Evolutionary conservation across 805 yeast species (phyloP).

Genomic region (Ogataea naganishii): DNA sequence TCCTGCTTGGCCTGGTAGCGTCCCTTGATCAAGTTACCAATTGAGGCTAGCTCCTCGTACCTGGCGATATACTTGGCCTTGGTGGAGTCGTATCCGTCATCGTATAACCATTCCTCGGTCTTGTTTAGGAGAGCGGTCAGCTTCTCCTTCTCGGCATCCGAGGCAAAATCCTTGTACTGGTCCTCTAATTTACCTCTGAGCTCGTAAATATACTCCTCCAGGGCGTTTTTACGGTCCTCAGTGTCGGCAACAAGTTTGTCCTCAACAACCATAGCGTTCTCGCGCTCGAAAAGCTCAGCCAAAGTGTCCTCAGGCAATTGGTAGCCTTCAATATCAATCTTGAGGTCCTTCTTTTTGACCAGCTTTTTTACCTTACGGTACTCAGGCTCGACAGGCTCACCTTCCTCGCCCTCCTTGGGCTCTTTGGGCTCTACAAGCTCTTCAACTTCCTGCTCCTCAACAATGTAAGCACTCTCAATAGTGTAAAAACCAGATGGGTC

Average conservation of each 20-base stretch:
- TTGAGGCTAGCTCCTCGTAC: constrained; percentile 91
- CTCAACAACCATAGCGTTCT: constrained; percentile 73
- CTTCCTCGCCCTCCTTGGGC: constrained; percentile 34
- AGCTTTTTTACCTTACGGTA: constrained; percentile 86
- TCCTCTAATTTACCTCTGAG: constrained; percentile 96
- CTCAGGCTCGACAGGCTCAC: constrained; percentile 58
- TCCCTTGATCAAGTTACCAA: constrained; percentile 93
- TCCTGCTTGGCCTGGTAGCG: constrained; percentile 91
- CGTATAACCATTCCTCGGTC: constrained; percentile 98
- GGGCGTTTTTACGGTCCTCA: constrained; percentile 96
- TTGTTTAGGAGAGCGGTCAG: constrained; percentile 64
- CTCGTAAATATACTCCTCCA: constrained; percentile 97
- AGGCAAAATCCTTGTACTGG: constrained; percentile 78
- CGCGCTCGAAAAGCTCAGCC: constrained; percentile 66
- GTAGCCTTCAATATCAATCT: constrained; percentile 50
- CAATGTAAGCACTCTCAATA: constrained; percentile 90
- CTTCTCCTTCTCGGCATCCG: constrained; percentile 81
- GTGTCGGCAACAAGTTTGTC: constrained; percentile 98
- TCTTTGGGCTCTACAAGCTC: constrained; percentile 71
- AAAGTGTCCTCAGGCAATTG: constrained; percentile 50
- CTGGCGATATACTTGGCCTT: constrained; percentile 97
- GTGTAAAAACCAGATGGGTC: constrained; percentile 95
- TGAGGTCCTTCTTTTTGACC: constrained; percentile 81
- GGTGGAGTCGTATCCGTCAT: constrained; percentile 92
- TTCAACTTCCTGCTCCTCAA: constrained; percentile 82